phyloP scores from a whole-genome alignment of 2,329 filamentous ascomycete species.

The Magnaporthiopsis rhizophila region DNA sequence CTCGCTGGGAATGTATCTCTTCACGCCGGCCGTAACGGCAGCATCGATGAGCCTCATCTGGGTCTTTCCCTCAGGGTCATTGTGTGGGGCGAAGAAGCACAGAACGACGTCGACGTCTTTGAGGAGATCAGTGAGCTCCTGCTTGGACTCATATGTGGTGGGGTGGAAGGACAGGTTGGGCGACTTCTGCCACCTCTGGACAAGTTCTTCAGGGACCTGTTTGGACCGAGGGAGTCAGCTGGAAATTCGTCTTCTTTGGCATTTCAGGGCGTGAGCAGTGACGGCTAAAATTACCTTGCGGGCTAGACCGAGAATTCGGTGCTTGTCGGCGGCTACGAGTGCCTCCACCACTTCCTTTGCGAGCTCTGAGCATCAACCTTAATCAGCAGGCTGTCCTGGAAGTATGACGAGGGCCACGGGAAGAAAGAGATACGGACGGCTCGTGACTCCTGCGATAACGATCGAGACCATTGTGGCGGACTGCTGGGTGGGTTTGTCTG shows the following conservation, averaged over 20 bases:
- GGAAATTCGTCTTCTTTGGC: no score
- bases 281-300: neutral
- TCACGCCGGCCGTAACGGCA: slow-evolving; percentile 48
- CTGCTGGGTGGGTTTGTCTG: no score
- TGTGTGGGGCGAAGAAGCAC: slow-evolving; percentile 1
- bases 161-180: neutral
- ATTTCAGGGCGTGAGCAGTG: neutral
- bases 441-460: slow-evolving; percentile 10
- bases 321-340: slow-evolving; percentile 7
- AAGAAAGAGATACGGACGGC: slow-evolving; percentile 6
- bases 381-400: neutral
- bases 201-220: neutral
- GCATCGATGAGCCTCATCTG: slow-evolving; percentile 43
- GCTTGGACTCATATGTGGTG: slow-evolving; percentile 1
- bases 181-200: neutral
- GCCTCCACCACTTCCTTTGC: slow-evolving; percentile 10
- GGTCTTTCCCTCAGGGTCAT: neutral
- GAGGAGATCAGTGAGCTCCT: slow-evolving; percentile 3
- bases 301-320: slow-evolving; percentile 9
- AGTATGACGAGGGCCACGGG: neutral
- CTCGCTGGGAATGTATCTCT: slow-evolving; percentile 54
- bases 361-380: slow-evolving; percentile 6
- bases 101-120: slow-evolving; percentile 1
- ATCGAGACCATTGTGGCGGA: slow-evolving; percentile 10
- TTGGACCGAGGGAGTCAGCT: neutral